A percentile compares a stretch with the other conserved stretches of the same genome.
These are phyloP conservation scores for Phytophthora citricola DNA, from an alignment of 352 stramenopile species.

Conservation along the genomic window DNA sequence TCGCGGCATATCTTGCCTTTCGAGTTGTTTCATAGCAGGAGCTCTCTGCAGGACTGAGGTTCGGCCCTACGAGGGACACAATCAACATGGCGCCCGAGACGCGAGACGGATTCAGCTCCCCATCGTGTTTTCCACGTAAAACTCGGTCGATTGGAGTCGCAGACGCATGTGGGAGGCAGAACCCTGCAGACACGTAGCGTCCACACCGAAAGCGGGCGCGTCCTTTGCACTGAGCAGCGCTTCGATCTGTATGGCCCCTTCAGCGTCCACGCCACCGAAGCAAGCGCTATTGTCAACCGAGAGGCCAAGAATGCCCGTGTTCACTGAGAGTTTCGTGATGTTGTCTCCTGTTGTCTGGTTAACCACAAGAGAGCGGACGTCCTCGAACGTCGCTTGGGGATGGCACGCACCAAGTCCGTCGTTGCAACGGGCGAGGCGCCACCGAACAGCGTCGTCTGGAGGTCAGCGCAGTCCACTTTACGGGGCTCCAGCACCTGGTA, in stretches of 20 bases:
- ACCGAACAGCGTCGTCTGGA: constrained; percentile 31
- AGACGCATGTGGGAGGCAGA: constrained; percentile 35
- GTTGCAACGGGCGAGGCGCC: constrained; percentile 12
- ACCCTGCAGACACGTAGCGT: constrained; percentile 28
- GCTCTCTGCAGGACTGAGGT: constrained; percentile 29
- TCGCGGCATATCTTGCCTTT: constrained; percentile 19
- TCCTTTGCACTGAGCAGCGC: constrained; percentile 31
- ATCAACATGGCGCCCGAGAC: constrained; percentile 36
- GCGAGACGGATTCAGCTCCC: constrained; percentile 43
- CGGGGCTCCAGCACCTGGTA: constrained; percentile 41
- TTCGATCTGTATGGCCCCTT: constrained; percentile 44
- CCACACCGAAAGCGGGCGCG: constrained; percentile 33
- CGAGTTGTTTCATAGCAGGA: constrained; percentile 30
- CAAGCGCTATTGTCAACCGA: constrained; percentile 23
- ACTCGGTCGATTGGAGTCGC: constrained; percentile 47
- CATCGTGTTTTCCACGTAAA: constrained; percentile 34
- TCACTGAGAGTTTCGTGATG: constrained; percentile 23
- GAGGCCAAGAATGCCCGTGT: constrained; percentile 35
- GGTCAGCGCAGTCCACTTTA: constrained; percentile 32
- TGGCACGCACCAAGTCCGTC: constrained; percentile 33
- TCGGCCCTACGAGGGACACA: constrained; percentile 26
- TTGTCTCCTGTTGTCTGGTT: constrained; percentile 29
- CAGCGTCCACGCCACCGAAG: constrained; percentile 44
- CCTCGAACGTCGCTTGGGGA: constrained; percentile 28
- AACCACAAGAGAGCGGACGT: constrained; percentile 29